phyloP scores from a whole-genome alignment of 768 basidiomycete species.

The Neoboletus magnificus region DNA sequence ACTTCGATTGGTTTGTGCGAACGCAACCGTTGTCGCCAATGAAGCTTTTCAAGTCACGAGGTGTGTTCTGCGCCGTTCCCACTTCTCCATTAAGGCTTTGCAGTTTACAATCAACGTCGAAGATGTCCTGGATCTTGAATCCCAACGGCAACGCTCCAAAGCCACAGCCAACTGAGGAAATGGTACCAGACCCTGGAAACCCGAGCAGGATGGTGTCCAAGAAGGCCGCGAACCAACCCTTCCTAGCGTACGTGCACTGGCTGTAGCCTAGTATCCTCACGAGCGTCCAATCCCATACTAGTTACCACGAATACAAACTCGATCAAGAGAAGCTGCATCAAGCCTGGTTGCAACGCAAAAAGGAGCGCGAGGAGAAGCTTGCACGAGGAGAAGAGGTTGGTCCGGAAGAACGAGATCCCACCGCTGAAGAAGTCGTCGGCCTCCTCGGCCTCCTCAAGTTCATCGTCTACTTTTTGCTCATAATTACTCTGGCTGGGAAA shows the following conservation, averaged over 20 bases:
- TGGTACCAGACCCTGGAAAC: conserved; percentile 60
- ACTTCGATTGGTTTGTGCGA: neutral
- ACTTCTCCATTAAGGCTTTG: neutral
- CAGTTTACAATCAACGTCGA: neutral
- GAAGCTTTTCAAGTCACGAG: neutral
- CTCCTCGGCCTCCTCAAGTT: conserved; percentile 67
- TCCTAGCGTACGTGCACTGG: conserved; percentile 61
- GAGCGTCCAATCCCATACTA: conserved; percentile 27
- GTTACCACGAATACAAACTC: conserved; percentile 65
- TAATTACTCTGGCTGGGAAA: conserved; percentile 63
- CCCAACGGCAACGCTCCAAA: conserved; percentile 36
- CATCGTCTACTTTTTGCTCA: conserved; percentile 51
- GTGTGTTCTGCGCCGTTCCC: neutral
- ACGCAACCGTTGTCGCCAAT: neutral
- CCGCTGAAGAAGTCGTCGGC: conserved; percentile 63
- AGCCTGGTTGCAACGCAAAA: conserved; percentile 67
- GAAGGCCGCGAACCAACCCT: conserved; percentile 83
- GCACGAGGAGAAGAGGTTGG: conserved; percentile 71
- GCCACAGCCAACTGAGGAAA: conserved; percentile 42
- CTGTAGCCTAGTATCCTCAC: neutral
- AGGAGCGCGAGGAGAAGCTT: conserved; percentile 68
- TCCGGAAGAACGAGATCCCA: conserved; percentile 71
- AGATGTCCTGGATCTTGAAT: conserved; percentile 69
- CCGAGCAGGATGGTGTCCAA: conserved; percentile 70
- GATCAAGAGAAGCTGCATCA: conserved; percentile 58